Conservation (phyloP, 2,329 filamentous ascomycete species). For the Fusarium haematococcum region DNA sequence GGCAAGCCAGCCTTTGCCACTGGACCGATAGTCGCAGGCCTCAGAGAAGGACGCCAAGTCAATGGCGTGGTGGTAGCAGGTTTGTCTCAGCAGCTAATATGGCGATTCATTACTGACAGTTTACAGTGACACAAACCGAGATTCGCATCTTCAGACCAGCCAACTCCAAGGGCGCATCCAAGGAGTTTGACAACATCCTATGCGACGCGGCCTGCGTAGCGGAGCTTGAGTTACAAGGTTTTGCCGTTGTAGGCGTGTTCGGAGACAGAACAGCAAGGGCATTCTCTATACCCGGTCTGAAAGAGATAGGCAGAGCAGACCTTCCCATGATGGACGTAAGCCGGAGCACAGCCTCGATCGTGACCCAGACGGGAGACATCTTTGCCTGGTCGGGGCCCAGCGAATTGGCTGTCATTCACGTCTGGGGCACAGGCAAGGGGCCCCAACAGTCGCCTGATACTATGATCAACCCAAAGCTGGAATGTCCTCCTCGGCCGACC, state of each 20-base stretch:
- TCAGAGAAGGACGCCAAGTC: conserved; percentile 79
- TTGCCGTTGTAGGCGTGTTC: conserved; percentile 85
- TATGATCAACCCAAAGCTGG: conserved; percentile 81
- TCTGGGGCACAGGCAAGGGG: conserved; percentile 81
- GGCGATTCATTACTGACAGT: conserved; percentile 41
- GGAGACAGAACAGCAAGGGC: conserved; percentile 83
- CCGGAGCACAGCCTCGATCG: conserved; percentile 75
- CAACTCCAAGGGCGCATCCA: conserved; percentile 88
- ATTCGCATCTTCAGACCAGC: conserved; percentile 91
- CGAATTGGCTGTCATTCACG: conserved; percentile 83
- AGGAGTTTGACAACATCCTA: conserved; percentile 84
- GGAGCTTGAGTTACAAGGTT: conserved; percentile 78
- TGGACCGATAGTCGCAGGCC: conserved; percentile 77
- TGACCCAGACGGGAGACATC: conserved; percentile 84
- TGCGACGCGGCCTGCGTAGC: conserved; percentile 86
- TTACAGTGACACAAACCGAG: conserved; percentile 73
- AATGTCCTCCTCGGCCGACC: conserved; percentile 84
- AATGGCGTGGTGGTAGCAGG: conserved; percentile 85
- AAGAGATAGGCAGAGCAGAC: conserved; percentile 79
- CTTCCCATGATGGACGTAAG: conserved; percentile 79
- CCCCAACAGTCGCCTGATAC: conserved; percentile 75
- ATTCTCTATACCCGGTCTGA: conserved; percentile 88
- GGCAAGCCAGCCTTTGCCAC: conserved; percentile 83
- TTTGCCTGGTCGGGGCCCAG: conserved; percentile 91
- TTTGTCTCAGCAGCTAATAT: conserved; percentile 51